These are phyloP conservation scores for Candida anutae DNA, from an alignment of 1,139 yeast species.

Conservation along the genomic window DNA sequence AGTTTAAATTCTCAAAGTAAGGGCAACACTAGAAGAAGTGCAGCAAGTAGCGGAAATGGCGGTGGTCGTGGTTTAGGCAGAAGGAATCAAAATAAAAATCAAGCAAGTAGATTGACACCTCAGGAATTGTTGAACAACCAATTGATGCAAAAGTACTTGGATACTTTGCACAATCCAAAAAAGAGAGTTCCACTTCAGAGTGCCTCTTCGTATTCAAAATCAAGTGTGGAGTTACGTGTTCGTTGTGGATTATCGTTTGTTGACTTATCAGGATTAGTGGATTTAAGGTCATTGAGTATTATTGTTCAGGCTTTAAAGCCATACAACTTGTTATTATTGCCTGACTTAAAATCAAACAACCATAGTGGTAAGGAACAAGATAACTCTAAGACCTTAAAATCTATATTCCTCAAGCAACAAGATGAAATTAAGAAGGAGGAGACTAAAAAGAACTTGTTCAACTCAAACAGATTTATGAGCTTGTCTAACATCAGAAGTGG, in stretches of 20 bases:
- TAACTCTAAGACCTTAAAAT: conserved; percentile 22
- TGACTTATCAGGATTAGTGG: conserved; percentile 82
- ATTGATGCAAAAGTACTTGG: conserved; percentile 40
- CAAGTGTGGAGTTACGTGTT: conserved; percentile 34
- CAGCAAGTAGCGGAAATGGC: conserved; percentile 13
- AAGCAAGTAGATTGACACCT: conserved; percentile 30
- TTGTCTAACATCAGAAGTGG: conserved; percentile 28
- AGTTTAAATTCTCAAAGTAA: conserved; percentile 14
- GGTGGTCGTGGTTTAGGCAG: conserved; percentile 7
- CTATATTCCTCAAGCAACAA: conserved; percentile 27
- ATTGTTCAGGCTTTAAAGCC: conserved; percentile 80
- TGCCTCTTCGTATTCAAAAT: conserved; percentile 12
- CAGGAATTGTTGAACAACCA: conserved; percentile 39
- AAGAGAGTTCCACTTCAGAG: conserved; percentile 25
- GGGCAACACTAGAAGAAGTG: no score
- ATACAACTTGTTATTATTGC: conserved; percentile 53
- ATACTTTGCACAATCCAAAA: conserved; percentile 53
- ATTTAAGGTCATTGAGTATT: conserved; percentile 71
- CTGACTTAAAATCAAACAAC: conserved; percentile 31
- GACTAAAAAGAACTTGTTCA: conserved; percentile 14
- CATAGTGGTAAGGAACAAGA: conserved; percentile 14
- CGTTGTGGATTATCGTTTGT: conserved; percentile 71
- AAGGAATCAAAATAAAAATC: conserved; percentile 25
- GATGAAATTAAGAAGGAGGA: conserved; percentile 17
- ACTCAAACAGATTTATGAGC: conserved; percentile 26